Evolutionary conservation across 2,329 filamentous ascomycete genomes (phyloP), one percentile per base, ranked within the genome.

Genomic region (Sporothrix pseudoabietina): DNA sequence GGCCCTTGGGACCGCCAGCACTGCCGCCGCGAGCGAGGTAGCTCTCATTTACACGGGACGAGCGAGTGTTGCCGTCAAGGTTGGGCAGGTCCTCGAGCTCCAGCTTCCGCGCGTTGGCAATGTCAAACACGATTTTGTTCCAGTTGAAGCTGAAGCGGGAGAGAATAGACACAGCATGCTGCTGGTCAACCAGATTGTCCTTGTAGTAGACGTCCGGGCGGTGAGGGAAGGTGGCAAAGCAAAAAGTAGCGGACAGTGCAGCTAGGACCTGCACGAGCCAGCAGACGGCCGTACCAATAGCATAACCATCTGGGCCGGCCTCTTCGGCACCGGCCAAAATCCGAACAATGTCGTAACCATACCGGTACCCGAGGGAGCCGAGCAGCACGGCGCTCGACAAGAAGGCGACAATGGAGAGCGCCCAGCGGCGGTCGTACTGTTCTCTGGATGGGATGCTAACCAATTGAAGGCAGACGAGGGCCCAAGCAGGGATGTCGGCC

Each of bases 181-280:
- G 80, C 74, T 81, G 80, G 72, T 82, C 80, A n/a, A 82, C 80
- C 1, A 82, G 72, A 12, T 65, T 68, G 49, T 77, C 78, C 0
- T 76, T 74, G 68, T 79, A 73, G 70, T 78, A 82, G 44, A 82
- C 78, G 72, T 82, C 79, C 0, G 80, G 80, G 6, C 80, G 80
- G 14, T 79, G 79, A 3, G 78, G 79, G 44, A 81, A 78, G 4
- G 75, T 75, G 6, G 80, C 78, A 44, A 81, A 81, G 5, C 78
- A 75, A 8, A 77, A 69, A 22, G 76, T 73, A 4, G 77, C 76
- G 0, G 73, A 63, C 22, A 79, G 59, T 1, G 79, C 78, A 0
- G 76, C 72, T 3, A 76, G 14, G 2, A 79, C 68, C 63, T 81
- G 77, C 4, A 77, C 72, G 0, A 79, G 75, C 78, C 78, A 79